These are phyloP conservation scores for Nothophytophthora sp. DNA, from an alignment of 352 stramenopile species.

Conservation along the genomic window DNA sequence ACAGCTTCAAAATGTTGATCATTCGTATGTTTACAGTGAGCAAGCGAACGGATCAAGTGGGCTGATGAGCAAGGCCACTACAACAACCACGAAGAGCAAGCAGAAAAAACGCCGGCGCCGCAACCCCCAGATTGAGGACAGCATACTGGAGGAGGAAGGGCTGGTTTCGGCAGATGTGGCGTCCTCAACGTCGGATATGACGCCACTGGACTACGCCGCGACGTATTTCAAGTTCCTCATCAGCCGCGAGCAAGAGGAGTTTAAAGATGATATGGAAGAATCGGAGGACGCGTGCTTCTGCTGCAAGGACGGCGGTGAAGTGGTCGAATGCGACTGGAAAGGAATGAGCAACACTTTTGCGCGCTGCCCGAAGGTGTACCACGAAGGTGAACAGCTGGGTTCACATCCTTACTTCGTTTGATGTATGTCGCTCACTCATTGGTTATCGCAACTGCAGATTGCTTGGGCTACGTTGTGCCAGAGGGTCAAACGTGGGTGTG, in stretches of 20 bases:
- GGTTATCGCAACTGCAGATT: slow-evolving; percentile 37
- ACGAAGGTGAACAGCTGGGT: slow-evolving; percentile 47
- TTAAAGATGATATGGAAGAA: slow-evolving; percentile 22
- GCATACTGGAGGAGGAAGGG: slow-evolving; percentile 18
- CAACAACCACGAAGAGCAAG: slow-evolving; percentile 4
- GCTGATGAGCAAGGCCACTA: neutral
- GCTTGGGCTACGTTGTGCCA: slow-evolving; percentile 59
- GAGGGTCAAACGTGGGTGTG: slow-evolving; percentile 66
- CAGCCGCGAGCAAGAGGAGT: slow-evolving; percentile 33
- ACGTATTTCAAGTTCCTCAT: slow-evolving; percentile 74
- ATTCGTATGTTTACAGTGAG: too few species aligned
- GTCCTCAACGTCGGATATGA: slow-evolving; percentile 28
- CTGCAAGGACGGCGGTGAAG: slow-evolving; percentile 80
- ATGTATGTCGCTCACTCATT: slow-evolving; percentile 2
- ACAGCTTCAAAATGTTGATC: too few species aligned
- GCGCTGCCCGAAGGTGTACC: slow-evolving; percentile 81
- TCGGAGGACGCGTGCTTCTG: slow-evolving; percentile 87
- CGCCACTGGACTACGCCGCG: slow-evolving; percentile 57
- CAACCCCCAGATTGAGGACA: slow-evolving; percentile 24
- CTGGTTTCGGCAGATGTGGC: neutral
- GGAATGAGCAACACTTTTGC: slow-evolving; percentile 31
- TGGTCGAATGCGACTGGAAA: slow-evolving; percentile 83
- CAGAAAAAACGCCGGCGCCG: slow-evolving; percentile 56
- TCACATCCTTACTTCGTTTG: neutral
- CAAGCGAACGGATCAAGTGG: neutral